These are phyloP conservation scores for Fusarium secorum DNA, from an alignment of 2,329 filamentous ascomycete species.

Conservation along the genomic window DNA sequence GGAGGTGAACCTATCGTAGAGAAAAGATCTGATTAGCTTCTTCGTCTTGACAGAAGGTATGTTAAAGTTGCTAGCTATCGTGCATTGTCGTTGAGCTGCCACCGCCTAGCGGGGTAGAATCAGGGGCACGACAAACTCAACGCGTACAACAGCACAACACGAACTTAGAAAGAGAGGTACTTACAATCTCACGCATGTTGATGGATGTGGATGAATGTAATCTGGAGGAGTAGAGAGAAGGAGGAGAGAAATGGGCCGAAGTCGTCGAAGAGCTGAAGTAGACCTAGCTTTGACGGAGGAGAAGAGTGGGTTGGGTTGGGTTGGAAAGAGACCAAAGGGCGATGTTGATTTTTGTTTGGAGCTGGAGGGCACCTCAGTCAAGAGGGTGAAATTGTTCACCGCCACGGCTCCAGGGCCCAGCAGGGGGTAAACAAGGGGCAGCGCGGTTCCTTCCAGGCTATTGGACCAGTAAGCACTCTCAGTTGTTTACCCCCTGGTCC, in stretches of 20 bases:
- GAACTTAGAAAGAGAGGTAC: slow-evolving; percentile 46
- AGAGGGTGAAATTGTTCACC: slow-evolving; percentile 47
- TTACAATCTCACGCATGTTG: slow-evolving; percentile 76
- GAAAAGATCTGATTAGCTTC: slow-evolving; percentile 63
- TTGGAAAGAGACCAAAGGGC: slow-evolving; percentile 32
- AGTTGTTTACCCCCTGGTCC: slow-evolving; percentile 47
- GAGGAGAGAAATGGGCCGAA: slow-evolving; percentile 33
- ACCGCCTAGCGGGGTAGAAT: slow-evolving; percentile 49
- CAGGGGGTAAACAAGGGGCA: slow-evolving; percentile 38
- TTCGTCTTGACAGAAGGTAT: slow-evolving; percentile 31
- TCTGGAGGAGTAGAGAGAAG: slow-evolving; percentile 39
- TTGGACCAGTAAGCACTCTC: slow-evolving; percentile 41
- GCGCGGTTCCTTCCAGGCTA: slow-evolving; percentile 36
- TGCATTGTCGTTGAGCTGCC: slow-evolving; percentile 24
- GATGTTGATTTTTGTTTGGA: slow-evolving; percentile 50
- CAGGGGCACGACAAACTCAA: slow-evolving; percentile 42
- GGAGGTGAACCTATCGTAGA: slow-evolving; percentile 91
- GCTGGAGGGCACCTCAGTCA: slow-evolving; percentile 19
- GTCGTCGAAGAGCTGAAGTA: slow-evolving; percentile 45
- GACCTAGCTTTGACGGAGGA: slow-evolving; percentile 46
- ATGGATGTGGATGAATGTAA: slow-evolving; percentile 41
- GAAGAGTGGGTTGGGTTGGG: slow-evolving; percentile 42
- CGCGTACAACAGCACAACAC: slow-evolving; percentile 1
- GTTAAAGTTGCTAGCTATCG: slow-evolving; percentile 19
- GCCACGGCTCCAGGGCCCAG: slow-evolving; percentile 42